phyloP scores from a whole-genome alignment of 2,329 filamentous ascomycete species.

The Zasmidium cellare region DNA sequence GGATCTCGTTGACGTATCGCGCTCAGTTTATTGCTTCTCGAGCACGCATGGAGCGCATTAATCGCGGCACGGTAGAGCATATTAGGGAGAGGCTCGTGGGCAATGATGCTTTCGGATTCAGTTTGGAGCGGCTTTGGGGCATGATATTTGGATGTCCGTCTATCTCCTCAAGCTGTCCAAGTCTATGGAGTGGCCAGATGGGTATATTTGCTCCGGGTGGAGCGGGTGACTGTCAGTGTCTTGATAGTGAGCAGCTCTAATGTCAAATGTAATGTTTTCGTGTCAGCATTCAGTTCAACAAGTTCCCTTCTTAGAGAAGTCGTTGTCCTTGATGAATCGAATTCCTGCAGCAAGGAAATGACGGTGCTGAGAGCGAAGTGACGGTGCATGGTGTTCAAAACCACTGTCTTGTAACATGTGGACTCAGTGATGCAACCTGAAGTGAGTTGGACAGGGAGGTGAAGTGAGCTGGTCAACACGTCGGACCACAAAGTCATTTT shows the following conservation, averaged over 20 bases:
- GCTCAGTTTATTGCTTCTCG: conserved; percentile 12
- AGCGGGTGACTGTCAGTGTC: conserved; percentile 10
- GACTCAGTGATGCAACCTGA: too few species aligned
- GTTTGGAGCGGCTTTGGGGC: conserved; percentile 9
- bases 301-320: too few species aligned
- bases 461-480: too few species aligned
- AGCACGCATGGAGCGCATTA: background rate
- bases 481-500: too few species aligned
- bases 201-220: conserved; percentile 1
- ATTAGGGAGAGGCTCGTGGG: background rate
- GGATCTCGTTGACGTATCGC: conserved; percentile 8
- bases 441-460: too few species aligned
- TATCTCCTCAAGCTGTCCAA: conserved; percentile 4
- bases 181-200: conserved; percentile 7
- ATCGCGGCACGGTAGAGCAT: background rate
- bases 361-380: too few species aligned
- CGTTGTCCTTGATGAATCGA: too few species aligned
- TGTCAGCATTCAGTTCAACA: too few species aligned
- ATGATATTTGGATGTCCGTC: conserved; percentile 7
- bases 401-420: too few species aligned
- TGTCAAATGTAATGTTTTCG: too few species aligned
- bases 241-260: background rate
- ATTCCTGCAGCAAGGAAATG: too few species aligned
- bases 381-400: too few species aligned
- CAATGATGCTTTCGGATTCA: conserved; percentile 8